These are phyloP conservation scores for Coniochaeta sp. DNA, from an alignment of 2,329 filamentous ascomycete species.

Conservation along the genomic window DNA sequence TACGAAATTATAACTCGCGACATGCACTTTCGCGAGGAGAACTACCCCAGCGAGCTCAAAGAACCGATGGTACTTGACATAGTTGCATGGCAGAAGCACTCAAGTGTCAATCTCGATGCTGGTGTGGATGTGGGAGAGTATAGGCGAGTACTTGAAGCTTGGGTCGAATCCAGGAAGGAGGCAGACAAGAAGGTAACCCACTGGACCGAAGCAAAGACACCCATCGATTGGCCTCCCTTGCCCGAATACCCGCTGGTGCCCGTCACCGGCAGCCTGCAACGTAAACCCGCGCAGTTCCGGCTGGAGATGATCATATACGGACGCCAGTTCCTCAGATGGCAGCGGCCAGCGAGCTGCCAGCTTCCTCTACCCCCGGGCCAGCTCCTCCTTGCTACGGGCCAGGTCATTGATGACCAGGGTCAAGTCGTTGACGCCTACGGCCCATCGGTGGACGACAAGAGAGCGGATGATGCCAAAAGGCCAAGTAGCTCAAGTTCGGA, in stretches of 20 bases:
- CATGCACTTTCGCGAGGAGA: background rate
- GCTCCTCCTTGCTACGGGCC: background rate
- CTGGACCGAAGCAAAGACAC: background rate
- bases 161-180: background rate
- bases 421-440: background rate
- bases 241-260: background rate
- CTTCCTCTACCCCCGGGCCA: background rate
- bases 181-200: background rate
- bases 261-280: background rate
- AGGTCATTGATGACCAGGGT: background rate
- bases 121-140: background rate
- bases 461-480: background rate
- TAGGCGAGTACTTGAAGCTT: conserved; percentile 1
- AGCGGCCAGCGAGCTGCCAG: background rate
- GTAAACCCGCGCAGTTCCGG: background rate
- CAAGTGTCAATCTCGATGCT: conserved; percentile 3
- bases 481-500: background rate
- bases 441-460: background rate
- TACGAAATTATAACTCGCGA: conserved; percentile 10
- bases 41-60: conserved; percentile 3
- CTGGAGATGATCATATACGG: background rate
- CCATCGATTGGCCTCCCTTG: background rate
- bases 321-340: background rate
- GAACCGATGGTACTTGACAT: background rate
- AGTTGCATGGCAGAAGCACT: conserved; percentile 3